These are phyloP conservation scores for Triticum dicoccoides DNA, from an alignment of 176 grass and related monocot genomes.

Conservation along the genomic window DNA sequence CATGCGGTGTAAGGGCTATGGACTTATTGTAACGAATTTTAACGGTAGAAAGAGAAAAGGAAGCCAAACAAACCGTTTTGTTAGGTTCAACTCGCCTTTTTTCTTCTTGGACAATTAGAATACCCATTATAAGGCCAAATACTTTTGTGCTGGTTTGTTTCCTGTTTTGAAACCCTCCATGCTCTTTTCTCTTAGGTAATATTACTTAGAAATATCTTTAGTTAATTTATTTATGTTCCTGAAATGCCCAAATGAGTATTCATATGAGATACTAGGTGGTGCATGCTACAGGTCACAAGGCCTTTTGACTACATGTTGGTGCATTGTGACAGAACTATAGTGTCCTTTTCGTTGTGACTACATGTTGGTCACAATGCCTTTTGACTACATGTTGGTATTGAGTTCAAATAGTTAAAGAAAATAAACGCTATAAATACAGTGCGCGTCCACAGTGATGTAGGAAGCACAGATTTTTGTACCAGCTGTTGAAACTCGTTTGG, in stretches of 20 bases:
- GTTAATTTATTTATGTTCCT: neutral
- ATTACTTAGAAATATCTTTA: neutral
- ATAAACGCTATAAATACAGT: neutral
- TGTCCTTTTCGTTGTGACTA: neutral
- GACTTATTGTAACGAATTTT: neutral
- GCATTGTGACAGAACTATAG: neutral
- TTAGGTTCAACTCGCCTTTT: neutral
- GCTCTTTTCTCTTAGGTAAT: neutral
- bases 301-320: neutral
- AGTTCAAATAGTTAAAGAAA: neutral
- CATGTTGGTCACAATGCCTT: neutral
- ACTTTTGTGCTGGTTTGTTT: neutral
- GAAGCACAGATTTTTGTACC: neutral
- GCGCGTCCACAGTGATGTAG: neutral
- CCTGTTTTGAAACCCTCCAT: neutral
- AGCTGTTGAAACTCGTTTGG: neutral
- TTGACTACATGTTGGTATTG: conserved; percentile 1
- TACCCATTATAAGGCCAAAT: neutral
- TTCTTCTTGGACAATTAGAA: neutral
- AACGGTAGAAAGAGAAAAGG: neutral
- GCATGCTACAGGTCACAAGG: neutral
- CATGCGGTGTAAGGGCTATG: neutral
- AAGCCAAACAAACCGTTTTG: neutral
- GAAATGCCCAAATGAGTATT: neutral
- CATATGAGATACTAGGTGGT: neutral